Evolutionary conservation across 768 basidiomycete species (phyloP), one percentile per base, ranked within the genome.

Genomic region (Coprinellus micaceus): DNA sequence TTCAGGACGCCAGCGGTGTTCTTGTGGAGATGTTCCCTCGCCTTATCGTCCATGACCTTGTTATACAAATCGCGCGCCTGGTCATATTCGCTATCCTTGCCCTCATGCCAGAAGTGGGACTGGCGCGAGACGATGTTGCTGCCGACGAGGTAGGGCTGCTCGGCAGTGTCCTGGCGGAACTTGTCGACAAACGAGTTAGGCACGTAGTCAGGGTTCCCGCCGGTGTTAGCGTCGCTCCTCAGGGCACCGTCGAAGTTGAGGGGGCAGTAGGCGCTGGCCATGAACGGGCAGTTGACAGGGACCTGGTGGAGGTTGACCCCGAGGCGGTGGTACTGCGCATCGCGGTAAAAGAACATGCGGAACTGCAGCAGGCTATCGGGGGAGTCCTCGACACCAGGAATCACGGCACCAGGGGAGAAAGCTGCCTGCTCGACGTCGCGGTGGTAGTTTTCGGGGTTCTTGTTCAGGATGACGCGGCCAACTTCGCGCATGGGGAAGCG

Each of bases 341-440:
- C 59, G 22, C 59, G 59, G 22, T 60, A 60, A 36, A 60, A 60
- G 52, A 60, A 53, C 59, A 56, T 60, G 43, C 59, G 51, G 51
- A 59, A 59, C 25, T 59, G 58, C 30, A 59, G 54, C 30, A 59
- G 58, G n/a, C 45, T 43, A 28, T 59, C 58, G 4, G 54, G 58
- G 5, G 58, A 51, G 24, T 59, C 58, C 30, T 59, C 58, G 17
- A 59, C n/a, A n/a, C n/a, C n/a, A n/a, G n/a, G n/a, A n/a, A n/a
- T n/a, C n/a, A n/a, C n/a, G n/a, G n/a, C n/a, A n/a, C n/a, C n/a
- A n/a, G n/a, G n/a, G n/a, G n/a, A n/a, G n/a, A n/a, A n/a, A n/a
- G n/a, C n/a, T n/a, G n/a, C n/a, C n/a, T n/a, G n/a, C n/a, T n/a
- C n/a, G n/a, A n/a, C n/a, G n/a, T n/a, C n/a, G n/a, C n/a, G n/a